These are phyloP conservation scores for Bolboschoenoplectus hybrid DNA, from an alignment of 202 grass and related monocot genomes.

Conservation along the genomic window DNA sequence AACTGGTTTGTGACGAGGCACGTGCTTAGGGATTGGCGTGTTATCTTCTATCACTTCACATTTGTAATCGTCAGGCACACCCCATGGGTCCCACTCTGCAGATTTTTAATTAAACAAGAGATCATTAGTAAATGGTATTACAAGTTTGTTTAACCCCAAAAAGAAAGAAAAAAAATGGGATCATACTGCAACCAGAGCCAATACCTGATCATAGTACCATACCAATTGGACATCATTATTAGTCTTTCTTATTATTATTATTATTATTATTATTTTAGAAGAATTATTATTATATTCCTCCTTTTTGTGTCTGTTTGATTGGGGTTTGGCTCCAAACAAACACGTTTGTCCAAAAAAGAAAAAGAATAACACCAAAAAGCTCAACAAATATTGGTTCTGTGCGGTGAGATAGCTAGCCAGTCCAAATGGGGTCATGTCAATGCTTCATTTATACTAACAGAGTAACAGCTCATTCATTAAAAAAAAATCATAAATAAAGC, in stretches of 20 bases:
- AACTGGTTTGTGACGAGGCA: constrained; percentile 79
- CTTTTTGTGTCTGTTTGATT: background rate
- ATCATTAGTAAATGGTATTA: background rate
- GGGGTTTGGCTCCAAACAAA: background rate
- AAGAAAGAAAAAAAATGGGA: background rate
- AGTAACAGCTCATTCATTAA: background rate
- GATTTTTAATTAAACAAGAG: constrained; percentile 38
- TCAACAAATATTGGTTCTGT: background rate
- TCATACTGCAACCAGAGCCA: background rate
- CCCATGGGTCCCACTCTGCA: constrained; percentile 98
- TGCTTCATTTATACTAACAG: background rate
- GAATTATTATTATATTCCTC: background rate
- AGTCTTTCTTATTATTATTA: background rate
- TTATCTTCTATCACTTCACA: constrained; percentile 94
- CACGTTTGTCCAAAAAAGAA: background rate
- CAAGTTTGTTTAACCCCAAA: background rate
- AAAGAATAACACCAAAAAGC: background rate
- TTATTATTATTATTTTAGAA: no score
- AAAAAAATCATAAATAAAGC: background rate
- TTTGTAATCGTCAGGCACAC: constrained; percentile 90
- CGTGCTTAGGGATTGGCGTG: constrained; percentile 86
- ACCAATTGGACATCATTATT: background rate
- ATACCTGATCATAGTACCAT: background rate
- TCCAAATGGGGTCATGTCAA: background rate
- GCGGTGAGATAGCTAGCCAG: background rate